Conservation (phyloP, 2,329 filamentous ascomycete species). For the Aureobasidium sp. region DNA sequence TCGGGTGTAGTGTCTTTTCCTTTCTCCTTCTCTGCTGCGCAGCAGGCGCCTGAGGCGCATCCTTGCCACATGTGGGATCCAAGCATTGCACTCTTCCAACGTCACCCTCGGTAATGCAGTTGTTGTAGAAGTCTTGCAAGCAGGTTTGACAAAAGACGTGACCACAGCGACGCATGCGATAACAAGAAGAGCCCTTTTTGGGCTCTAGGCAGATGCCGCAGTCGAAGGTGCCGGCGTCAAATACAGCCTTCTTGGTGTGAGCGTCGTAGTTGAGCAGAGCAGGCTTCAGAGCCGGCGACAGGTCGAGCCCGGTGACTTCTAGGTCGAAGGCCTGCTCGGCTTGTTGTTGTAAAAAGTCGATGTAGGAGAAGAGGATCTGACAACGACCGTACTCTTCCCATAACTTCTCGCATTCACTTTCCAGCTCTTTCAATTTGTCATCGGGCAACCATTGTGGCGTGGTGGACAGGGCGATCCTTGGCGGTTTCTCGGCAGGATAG, state of each 20-base stretch:
- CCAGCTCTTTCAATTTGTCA: slow-evolving; percentile 36
- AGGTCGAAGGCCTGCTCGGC: slow-evolving; percentile 49
- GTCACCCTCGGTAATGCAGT: slow-evolving; percentile 78
- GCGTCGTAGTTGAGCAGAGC: slow-evolving; percentile 71
- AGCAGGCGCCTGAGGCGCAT: slow-evolving; percentile 38
- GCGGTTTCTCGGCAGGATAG: slow-evolving; percentile 48
- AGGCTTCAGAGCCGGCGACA: slow-evolving; percentile 51
- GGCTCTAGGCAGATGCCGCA: slow-evolving; percentile 87
- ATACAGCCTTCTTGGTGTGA: slow-evolving; percentile 63
- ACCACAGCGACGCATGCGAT: slow-evolving; percentile 71
- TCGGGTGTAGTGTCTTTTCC: slow-evolving; percentile 66
- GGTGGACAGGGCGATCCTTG: slow-evolving; percentile 42
- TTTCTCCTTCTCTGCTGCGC: slow-evolving; percentile 42
- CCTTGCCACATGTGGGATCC: slow-evolving; percentile 67
- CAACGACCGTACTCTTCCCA: slow-evolving; percentile 55
- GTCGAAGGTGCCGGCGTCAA: slow-evolving; percentile 76
- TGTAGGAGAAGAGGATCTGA: slow-evolving; percentile 51
- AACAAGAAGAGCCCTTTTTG: slow-evolving; percentile 76
- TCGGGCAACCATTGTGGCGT: slow-evolving; percentile 46
- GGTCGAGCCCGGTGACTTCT: slow-evolving; percentile 36
- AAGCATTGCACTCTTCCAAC: slow-evolving; percentile 72
- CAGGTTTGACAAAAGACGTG: slow-evolving; percentile 91
- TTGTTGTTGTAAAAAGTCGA: slow-evolving; percentile 52
- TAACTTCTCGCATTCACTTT: slow-evolving; percentile 39
- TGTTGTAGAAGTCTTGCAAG: slow-evolving; percentile 81